Evolutionary conservation across 2,329 filamentous ascomycete species (phyloP).

Genomic region (Cladosporium phlei): DNA sequence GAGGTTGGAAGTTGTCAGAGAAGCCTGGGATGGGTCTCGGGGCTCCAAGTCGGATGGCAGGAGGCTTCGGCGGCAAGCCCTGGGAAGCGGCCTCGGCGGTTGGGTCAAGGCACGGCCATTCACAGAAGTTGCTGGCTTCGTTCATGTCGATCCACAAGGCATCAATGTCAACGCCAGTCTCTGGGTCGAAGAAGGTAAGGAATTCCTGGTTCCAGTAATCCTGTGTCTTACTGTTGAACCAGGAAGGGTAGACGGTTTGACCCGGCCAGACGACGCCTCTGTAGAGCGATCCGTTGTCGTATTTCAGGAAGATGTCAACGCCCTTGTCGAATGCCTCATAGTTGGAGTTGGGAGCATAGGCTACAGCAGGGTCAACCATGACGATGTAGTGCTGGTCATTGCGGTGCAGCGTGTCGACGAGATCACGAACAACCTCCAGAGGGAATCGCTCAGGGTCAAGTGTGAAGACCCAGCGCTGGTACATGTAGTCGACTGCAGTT

Average conservation of each 20-base stretch:
- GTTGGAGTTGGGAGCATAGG: conserved; percentile 32
- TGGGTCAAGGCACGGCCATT: conserved; percentile 37
- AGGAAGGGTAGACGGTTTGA: conserved; percentile 50
- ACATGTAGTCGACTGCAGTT: conserved; percentile 34
- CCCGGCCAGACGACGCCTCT: conserved; percentile 74
- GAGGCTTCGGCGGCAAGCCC: conserved; percentile 56
- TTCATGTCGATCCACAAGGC: conserved; percentile 68
- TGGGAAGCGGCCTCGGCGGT: conserved; percentile 34
- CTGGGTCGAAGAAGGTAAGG: conserved; percentile 56
- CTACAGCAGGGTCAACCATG: conserved; percentile 69
- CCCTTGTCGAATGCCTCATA: conserved; percentile 60
- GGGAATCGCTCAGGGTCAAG: conserved; percentile 62
- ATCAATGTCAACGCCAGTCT: conserved; percentile 68
- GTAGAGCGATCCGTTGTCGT: conserved; percentile 51
- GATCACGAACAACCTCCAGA: conserved; percentile 56
- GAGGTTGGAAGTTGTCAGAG: conserved; percentile 61
- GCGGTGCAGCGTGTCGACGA: conserved; percentile 52
- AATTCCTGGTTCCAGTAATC: conserved; percentile 69
- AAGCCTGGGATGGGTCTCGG: conserved; percentile 66
- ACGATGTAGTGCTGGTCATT: conserved; percentile 41
- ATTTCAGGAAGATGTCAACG: conserved; percentile 51
- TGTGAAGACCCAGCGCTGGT: conserved; percentile 55
- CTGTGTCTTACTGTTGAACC: conserved; percentile 63
- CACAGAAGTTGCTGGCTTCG: conserved; percentile 54
- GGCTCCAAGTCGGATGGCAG: conserved; percentile 55